These are phyloP conservation scores for Penicillium roqueforti DNA, from an alignment of 495 filamentous ascomycete genomes.

Conservation along the genomic window DNA sequence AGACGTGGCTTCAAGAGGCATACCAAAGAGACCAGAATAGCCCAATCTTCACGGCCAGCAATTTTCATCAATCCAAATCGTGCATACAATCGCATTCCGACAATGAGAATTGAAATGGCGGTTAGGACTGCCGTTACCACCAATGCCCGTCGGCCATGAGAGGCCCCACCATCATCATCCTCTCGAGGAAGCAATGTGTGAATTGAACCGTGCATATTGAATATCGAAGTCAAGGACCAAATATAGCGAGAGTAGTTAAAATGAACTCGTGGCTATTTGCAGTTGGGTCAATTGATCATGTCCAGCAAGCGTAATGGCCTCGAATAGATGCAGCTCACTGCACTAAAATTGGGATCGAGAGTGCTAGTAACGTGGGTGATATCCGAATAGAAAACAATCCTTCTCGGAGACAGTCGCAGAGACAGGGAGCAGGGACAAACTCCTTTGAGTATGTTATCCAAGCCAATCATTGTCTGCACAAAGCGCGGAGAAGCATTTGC, in stretches of 20 bases:
- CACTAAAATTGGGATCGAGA: background rate
- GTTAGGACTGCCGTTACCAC: slow-evolving; percentile 38
- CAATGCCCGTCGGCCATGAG: slow-evolving; percentile 31
- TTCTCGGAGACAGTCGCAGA: background rate
- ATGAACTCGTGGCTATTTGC: slow-evolving; percentile 7
- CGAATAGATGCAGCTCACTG: background rate
- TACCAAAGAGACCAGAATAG: slow-evolving; percentile 31
- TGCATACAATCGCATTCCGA: slow-evolving; percentile 35
- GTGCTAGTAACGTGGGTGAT: background rate
- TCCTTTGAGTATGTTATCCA: slow-evolving; percentile 1
- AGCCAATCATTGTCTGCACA: background rate
- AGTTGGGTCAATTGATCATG: background rate
- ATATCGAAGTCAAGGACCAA: slow-evolving; percentile 2
- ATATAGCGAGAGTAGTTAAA: slow-evolving; percentile 7
- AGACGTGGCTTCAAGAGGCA: background rate
- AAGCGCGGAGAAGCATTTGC: slow-evolving; percentile 16
- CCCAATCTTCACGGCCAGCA: slow-evolving; percentile 37
- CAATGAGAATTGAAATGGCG: slow-evolving; percentile 22
- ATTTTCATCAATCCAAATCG: slow-evolving; percentile 33
- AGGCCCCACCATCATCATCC: slow-evolving; percentile 18
- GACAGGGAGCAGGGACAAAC: background rate
- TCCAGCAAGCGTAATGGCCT: background rate
- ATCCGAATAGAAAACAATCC: background rate
- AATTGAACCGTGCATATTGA: slow-evolving; percentile 20
- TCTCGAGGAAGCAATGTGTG: slow-evolving; percentile 20